Evolutionary conservation across 139 green algal genomes (phyloP).

Genomic region (Chlamydomonas sp.): DNA sequence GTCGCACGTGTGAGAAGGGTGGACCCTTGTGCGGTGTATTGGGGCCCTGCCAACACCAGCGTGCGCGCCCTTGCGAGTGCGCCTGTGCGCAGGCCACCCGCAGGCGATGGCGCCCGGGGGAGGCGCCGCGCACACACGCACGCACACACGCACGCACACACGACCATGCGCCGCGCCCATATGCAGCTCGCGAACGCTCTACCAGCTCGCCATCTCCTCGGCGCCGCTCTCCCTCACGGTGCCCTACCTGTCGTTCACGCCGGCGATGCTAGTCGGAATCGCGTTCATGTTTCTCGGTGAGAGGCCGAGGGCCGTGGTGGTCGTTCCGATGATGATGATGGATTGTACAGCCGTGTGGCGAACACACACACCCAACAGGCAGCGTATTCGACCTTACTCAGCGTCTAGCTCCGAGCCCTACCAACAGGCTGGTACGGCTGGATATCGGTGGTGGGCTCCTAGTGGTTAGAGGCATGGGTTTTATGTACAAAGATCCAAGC

Average conservation of each 20-base stretch:
- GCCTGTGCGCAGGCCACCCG: not conserved
- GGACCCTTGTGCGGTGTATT: too few species aligned
- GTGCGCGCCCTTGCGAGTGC: not conserved
- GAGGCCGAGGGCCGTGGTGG: constrained; percentile 15
- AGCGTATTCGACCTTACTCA: too few species aligned
- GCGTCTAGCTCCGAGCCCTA: too few species aligned
- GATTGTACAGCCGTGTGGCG: too few species aligned
- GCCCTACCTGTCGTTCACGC: constrained; percentile 61
- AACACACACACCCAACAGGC: too few species aligned
- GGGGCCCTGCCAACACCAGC: not conserved
- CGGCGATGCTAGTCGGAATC: constrained; percentile 35
- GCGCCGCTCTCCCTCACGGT: constrained; percentile 51
- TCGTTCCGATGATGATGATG: too few species aligned
- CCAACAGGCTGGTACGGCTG: too few species aligned
- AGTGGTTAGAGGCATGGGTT: too few species aligned
- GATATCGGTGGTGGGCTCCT: too few species aligned
- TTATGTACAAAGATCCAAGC: too few species aligned
- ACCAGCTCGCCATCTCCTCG: constrained; percentile 32
- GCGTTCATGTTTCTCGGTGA: constrained; percentile 45
- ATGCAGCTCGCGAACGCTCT: constrained; percentile 11
- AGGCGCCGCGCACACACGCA: not conserved
- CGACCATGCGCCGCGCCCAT: not conserved
- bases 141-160: not conserved
- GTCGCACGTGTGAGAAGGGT: too few species aligned
- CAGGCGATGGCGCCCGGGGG: not conserved